These are phyloP conservation scores for Rhodotorula diobovata DNA, from an alignment of 768 basidiomycete genomes.

Conservation along the genomic window DNA sequence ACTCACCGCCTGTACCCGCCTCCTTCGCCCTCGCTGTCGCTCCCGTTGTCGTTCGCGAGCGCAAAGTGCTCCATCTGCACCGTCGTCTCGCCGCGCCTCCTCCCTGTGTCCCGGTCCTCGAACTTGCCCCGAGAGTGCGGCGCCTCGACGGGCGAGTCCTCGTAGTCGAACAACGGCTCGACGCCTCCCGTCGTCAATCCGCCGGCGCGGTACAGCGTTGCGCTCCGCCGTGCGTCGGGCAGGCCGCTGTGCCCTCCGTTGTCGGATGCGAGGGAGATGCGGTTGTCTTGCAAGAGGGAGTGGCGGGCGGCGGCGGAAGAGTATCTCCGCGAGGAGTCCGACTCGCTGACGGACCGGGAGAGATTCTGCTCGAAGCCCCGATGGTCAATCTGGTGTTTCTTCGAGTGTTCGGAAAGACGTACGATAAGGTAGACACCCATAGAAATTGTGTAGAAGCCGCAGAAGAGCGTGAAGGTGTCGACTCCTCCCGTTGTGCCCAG, in stretches of 20 bases:
- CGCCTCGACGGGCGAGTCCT: background rate
- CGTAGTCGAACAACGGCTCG: slow-evolving; percentile 30
- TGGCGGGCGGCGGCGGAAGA: slow-evolving; percentile 2
- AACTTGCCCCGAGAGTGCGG: background rate
- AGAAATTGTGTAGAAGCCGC: slow-evolving; percentile 88
- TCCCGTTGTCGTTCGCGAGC: slow-evolving; percentile 21
- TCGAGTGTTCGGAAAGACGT: background rate
- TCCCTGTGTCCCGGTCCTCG: background rate
- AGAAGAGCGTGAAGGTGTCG: slow-evolving; percentile 79
- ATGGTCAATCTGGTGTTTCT: background rate
- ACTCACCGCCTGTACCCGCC: background rate
- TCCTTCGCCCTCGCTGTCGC: slow-evolving; percentile 8
- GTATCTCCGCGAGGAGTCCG: slow-evolving; percentile 41
- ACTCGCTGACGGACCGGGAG: slow-evolving; percentile 35
- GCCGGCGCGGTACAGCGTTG: slow-evolving; percentile 15
- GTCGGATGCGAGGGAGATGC: background rate
- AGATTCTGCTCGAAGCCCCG: slow-evolving; percentile 25
- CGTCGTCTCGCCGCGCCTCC: background rate
- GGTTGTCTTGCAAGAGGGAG: slow-evolving; percentile 1
- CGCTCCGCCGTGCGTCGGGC: slow-evolving; percentile 5
- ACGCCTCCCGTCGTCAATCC: slow-evolving; percentile 17
- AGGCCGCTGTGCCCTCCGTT: background rate
- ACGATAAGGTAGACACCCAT: slow-evolving; percentile 87
- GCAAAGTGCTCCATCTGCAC: slow-evolving; percentile 29
- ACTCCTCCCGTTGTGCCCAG: slow-evolving; percentile 80